These are phyloP conservation scores for Phyllosticta citriasiana DNA, from an alignment of 2,329 filamentous ascomycete species.

Conservation along the genomic window DNA sequence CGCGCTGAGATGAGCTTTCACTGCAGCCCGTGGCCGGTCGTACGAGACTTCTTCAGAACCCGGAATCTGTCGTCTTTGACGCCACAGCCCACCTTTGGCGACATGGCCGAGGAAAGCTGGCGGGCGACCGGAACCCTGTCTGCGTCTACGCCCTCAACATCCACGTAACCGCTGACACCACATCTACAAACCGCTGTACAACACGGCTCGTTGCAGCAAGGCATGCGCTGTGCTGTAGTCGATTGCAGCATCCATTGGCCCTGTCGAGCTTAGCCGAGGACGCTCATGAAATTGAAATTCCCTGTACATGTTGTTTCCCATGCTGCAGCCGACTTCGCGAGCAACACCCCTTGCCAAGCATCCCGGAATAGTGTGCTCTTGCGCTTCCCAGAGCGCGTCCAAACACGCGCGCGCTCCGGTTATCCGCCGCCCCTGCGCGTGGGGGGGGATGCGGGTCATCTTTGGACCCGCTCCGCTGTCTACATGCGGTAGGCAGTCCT, in stretches of 20 bases:
- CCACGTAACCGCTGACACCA: not conserved
- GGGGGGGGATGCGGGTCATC: not conserved
- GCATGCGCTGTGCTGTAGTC: not conserved
- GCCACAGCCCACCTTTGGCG: not conserved
- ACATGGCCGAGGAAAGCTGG: not conserved
- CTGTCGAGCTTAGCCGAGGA: not conserved
- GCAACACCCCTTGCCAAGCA: not conserved
- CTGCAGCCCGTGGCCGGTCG: not conserved
- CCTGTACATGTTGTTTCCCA: not conserved
- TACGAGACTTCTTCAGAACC: not conserved
- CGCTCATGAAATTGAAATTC: not conserved
- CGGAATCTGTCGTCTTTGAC: not conserved
- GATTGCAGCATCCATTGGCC: not conserved
- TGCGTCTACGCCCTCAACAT: not conserved
- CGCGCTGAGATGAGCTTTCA: not conserved
- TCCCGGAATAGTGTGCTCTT: not conserved
- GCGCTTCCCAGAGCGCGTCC: not conserved
- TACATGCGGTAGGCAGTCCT: not conserved
- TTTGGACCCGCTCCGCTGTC: not conserved
- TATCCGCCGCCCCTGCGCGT: not conserved
- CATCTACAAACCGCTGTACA: not conserved
- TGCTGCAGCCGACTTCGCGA: not conserved
- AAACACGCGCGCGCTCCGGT: not conserved
- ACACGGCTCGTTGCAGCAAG: not conserved
- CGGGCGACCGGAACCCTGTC: not conserved